Percentiles rank a stretch among this genome's conserved stretches.
These are phyloP conservation scores for Fusarium staphyleae DNA, from an alignment of 2,329 filamentous ascomycete species.

Conservation along the genomic window DNA sequence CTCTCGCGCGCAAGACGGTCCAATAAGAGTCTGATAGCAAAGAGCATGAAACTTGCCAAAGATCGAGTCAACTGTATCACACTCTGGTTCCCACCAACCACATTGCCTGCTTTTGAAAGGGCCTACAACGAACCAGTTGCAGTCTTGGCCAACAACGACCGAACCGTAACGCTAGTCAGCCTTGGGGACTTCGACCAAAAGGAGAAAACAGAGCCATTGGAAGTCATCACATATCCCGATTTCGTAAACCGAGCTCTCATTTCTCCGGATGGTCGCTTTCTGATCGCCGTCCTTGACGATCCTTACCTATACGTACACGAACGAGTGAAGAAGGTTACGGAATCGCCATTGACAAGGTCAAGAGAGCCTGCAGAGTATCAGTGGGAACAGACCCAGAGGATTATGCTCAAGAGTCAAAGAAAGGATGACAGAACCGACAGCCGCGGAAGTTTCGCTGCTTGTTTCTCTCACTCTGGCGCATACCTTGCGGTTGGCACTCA, in stretches of 20 bases:
- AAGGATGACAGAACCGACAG: constrained; percentile 61
- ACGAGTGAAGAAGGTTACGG: constrained; percentile 52
- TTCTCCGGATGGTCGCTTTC: constrained; percentile 82
- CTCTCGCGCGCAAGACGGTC: constrained; percentile 49
- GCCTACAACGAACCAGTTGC: constrained; percentile 66
- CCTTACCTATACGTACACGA: constrained; percentile 85
- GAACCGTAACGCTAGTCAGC: constrained; percentile 83
- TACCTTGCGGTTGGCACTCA: constrained; percentile 81
- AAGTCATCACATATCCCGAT: constrained; percentile 77
- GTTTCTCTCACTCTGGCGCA: constrained; percentile 75
- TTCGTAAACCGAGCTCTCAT: constrained; percentile 95
- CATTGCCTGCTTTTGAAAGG: constrained; percentile 37
- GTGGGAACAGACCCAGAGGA: constrained; percentile 60
- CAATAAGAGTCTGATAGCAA: constrained; percentile 56
- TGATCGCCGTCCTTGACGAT: constrained; percentile 88
- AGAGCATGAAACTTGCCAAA: constrained; percentile 62
- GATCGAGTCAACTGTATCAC: constrained; percentile 73
- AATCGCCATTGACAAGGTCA: constrained; percentile 30
- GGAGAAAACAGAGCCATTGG: constrained; percentile 63
- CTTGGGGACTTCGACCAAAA: constrained; percentile 64
- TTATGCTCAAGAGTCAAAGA: constrained; percentile 65
- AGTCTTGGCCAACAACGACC: constrained; percentile 89
- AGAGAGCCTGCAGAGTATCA: constrained; percentile 47
- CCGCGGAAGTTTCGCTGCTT: constrained; percentile 77
- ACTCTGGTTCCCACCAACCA: constrained; percentile 63